Conservation (phyloP, 495 filamentous ascomycete genomes). For the Pseudoneurospora amorphoporcata region DNA sequence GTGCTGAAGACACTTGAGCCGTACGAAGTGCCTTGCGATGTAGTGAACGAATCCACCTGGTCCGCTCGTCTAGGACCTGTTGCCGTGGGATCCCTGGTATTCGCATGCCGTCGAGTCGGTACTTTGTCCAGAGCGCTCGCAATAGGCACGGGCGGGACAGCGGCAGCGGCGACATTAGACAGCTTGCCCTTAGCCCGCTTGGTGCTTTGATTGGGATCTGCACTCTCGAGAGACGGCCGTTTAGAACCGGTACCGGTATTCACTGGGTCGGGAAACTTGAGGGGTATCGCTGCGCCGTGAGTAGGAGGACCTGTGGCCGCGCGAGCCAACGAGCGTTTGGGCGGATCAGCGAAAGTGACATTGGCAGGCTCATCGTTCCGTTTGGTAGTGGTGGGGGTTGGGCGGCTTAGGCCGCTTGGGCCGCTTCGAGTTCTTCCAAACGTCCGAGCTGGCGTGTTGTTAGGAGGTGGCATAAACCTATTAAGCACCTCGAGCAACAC, state of each 20-base stretch:
- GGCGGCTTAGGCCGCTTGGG: not conserved
- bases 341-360: not conserved
- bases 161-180: not conserved
- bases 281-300: not conserved
- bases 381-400: not conserved
- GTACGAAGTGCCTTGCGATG: slow-evolving; percentile 11
- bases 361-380: not conserved
- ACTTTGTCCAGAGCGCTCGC: slow-evolving; percentile 12
- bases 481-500: slow-evolving; percentile 9
- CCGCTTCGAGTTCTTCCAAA: not conserved
- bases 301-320: not conserved
- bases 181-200: slow-evolving; percentile 6
- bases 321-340: not conserved
- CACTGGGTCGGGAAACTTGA: not conserved
- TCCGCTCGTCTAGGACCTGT: not conserved
- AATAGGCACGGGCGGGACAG: not conserved
- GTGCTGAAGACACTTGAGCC: slow-evolving; percentile 19
- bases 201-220: not conserved
- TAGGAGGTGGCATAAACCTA: not conserved
- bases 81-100: not conserved
- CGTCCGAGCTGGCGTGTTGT: not conserved
- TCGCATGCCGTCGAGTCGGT: slow-evolving; percentile 4
- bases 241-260: slow-evolving; percentile 1
- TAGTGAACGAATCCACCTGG: slow-evolving; percentile 3
- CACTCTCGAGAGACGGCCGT: slow-evolving; percentile 7